These are phyloP conservation scores for Pythium rishiriense DNA, from an alignment of 352 stramenopile species.

Conservation along the genomic window DNA sequence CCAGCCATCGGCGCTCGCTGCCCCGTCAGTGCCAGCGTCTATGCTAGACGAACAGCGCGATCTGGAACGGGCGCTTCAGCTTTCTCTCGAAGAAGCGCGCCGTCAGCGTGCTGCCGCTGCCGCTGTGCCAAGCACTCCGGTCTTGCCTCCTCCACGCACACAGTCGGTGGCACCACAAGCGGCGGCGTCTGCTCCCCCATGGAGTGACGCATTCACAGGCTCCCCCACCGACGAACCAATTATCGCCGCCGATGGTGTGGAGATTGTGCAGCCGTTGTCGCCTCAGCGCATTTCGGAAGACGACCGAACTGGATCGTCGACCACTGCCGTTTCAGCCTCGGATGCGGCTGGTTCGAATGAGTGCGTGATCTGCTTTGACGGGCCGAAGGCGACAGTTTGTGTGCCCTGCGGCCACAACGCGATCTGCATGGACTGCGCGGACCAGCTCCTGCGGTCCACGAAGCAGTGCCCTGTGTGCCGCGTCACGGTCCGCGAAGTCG, in stretches of 20 bases:
- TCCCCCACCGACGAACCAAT: conserved; percentile 40
- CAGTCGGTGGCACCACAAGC: neutral
- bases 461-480: conserved; percentile 77
- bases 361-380: conserved; percentile 87
- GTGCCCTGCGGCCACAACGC: conserved; percentile 87
- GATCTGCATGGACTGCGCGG: conserved; percentile 81
- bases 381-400: conserved; percentile 67
- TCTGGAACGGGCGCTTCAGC: conserved; percentile 52
- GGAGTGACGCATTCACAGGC: conserved; percentile 19
- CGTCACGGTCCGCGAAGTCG: conserved; percentile 67
- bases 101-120: conserved; percentile 8
- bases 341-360: conserved; percentile 32
- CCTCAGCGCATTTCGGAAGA: neutral
- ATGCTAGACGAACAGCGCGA: conserved; percentile 59
- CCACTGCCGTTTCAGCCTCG: neutral
- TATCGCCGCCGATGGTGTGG: conserved; percentile 66
- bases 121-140: neutral
- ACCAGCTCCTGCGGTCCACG: conserved; percentile 62
- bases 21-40: neutral
- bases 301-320: neutral
- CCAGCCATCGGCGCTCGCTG: neutral
- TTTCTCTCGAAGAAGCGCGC: conserved; percentile 59
- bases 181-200: conserved; percentile 33
- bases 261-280: conserved; percentile 67
- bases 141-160: neutral